Evolutionary conservation across 805 yeast species (phyloP).

Genomic region (Wickerhamiella musiphila): DNA sequence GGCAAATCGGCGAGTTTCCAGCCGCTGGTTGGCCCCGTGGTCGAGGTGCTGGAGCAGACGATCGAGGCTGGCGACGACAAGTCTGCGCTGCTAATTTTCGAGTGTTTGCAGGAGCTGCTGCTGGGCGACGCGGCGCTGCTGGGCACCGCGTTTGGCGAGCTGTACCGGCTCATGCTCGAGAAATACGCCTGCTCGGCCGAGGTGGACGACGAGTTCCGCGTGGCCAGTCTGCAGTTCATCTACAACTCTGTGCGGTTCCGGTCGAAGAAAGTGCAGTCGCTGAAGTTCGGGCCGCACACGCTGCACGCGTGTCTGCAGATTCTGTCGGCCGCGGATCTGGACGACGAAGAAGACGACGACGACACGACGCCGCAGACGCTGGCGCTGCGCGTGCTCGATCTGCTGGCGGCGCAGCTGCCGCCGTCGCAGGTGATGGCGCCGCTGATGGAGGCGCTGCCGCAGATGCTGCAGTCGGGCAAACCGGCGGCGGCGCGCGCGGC

Average conservation of each 20-base stretch:
- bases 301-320: slow-evolving; percentile 57
- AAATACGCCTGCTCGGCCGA: slow-evolving; percentile 49
- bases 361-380: slow-evolving; percentile 65
- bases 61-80: slow-evolving; percentile 55
- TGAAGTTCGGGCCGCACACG: slow-evolving; percentile 70
- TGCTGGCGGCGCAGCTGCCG: slow-evolving; percentile 69
- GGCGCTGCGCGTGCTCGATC: slow-evolving; percentile 65
- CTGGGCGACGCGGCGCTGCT: slow-evolving; percentile 60
- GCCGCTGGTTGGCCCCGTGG: slow-evolving; percentile 58
- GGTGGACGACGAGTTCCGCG: slow-evolving; percentile 67
- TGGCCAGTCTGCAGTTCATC: slow-evolving; percentile 68
- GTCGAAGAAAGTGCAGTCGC: slow-evolving; percentile 60
- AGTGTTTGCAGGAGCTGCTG: slow-evolving; percentile 65
- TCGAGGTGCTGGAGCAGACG: slow-evolving; percentile 60
- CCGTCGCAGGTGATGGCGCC: slow-evolving; percentile 83
- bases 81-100: slow-evolving; percentile 58
- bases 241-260: slow-evolving; percentile 64
- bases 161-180: slow-evolving; percentile 48
- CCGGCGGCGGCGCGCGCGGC: slow-evolving; percentile 76
- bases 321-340: slow-evolving; percentile 58
- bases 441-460: slow-evolving; percentile 34
- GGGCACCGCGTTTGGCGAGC: slow-evolving; percentile 53
- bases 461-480: slow-evolving; percentile 33
- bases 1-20: slow-evolving; percentile 34
- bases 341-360: slow-evolving; percentile 84